Conservation (phyloP, 768 basidiomycete genomes). For the Naganishia kalamii region DNA sequence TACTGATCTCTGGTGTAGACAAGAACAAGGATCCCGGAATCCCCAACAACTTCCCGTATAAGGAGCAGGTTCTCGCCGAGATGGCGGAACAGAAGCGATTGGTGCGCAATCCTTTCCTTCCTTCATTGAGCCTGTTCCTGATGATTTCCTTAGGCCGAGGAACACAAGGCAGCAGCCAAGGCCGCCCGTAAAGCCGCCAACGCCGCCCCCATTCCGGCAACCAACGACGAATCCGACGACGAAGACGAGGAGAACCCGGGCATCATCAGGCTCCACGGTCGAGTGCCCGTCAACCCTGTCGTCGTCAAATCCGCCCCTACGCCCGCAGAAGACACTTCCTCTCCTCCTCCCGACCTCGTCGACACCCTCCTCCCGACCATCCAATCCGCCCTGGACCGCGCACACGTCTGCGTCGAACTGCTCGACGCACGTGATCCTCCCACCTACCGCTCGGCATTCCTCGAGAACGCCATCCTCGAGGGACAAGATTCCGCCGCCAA, state of each 20-base stretch:
- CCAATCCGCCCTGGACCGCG: constrained; percentile 62
- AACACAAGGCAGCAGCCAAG: constrained; percentile 58
- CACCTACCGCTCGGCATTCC: constrained; percentile 58
- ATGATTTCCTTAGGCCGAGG: constrained; percentile 57
- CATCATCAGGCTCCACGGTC: constrained; percentile 31
- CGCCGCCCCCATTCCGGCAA: constrained; percentile 48
- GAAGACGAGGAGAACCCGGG: constrained; percentile 43
- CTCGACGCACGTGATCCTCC: constrained; percentile 79
- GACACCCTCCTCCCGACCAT: constrained; percentile 62
- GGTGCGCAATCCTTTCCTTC: neutral
- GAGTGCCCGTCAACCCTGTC: constrained; percentile 32
- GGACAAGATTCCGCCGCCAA: constrained; percentile 25
- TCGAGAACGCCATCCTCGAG: constrained; percentile 55
- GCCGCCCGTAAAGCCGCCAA: constrained; percentile 58
- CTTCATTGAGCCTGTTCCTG: neutral
- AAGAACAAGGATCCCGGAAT: constrained; percentile 86
- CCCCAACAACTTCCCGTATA: constrained; percentile 86
- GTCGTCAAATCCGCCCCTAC: constrained; percentile 27
- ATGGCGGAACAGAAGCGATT: constrained; percentile 71
- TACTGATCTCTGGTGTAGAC: constrained; percentile 38
- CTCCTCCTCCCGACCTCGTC: constrained; percentile 53
- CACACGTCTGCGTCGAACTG: constrained; percentile 73
- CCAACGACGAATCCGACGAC: constrained; percentile 51
- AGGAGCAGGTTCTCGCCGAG: constrained; percentile 88
- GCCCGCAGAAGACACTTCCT: neutral